These are phyloP conservation scores for Spathaspora girioi DNA, from an alignment of 805 yeast genomes.

Conservation along the genomic window DNA sequence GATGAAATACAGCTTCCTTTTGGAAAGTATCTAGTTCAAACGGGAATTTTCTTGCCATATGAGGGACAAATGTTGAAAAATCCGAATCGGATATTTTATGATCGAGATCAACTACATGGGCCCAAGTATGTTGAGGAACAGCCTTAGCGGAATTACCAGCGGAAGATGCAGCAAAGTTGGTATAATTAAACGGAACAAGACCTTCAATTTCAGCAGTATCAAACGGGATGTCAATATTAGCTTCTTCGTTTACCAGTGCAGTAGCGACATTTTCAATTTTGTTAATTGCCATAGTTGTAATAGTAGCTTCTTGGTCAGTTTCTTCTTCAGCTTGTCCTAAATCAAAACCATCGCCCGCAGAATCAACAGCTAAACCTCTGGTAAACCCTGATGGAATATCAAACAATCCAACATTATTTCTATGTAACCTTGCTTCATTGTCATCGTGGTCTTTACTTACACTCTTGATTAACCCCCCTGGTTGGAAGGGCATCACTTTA, in stretches of 20 bases:
- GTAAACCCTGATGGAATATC: slow-evolving; percentile 80
- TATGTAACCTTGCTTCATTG: slow-evolving; percentile 46
- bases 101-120: slow-evolving; percentile 87
- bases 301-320: slow-evolving; percentile 4
- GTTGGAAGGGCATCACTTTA: slow-evolving; percentile 80
- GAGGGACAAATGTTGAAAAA: slow-evolving; percentile 84
- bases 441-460: slow-evolving; percentile 21
- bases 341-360: slow-evolving; percentile 11
- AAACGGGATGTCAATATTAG: slow-evolving; percentile 14
- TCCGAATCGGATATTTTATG: slow-evolving; percentile 82
- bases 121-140: slow-evolving; percentile 64
- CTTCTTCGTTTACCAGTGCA: slow-evolving; percentile 1
- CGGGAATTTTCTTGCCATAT: slow-evolving; percentile 93
- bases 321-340: slow-evolving; percentile 12
- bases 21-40: slow-evolving; percentile 93
- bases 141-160: slow-evolving; percentile 9
- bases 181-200: slow-evolving; percentile 32
- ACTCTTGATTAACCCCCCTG: slow-evolving; percentile 64
- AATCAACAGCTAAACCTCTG: slow-evolving; percentile 54
- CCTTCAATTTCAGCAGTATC: slow-evolving; percentile 48
- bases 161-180: slow-evolving; percentile 9
- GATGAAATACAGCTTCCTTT: slow-evolving; percentile 92
- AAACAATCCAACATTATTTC: slow-evolving; percentile 68
- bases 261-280: background rate
- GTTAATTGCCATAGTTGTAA: background rate